Evolutionary conservation across 2,329 filamentous ascomycete species (phyloP), one percentile per base, ranked within the genome.

Genomic region (Ophiosphaerella korrae): DNA sequence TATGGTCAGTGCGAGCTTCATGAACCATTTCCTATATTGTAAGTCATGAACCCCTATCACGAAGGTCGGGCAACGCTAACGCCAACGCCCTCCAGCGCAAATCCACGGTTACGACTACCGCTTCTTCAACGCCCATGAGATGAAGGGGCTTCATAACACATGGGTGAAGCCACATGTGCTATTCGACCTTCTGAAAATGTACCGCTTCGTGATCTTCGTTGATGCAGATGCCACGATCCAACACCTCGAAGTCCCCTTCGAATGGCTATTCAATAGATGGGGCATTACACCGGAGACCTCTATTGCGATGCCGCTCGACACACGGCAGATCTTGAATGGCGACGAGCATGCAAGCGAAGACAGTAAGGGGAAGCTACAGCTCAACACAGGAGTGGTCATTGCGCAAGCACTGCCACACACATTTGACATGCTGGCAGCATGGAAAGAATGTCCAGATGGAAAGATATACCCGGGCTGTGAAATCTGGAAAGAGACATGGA

Each of bases 251-350:
- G 58, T 80, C 2, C 77, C 77, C 2, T 43, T 79, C 12, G 78
- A 80, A 63, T 80, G 75, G 73, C 70, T 80, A 2, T 69, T 80
- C 56, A 77, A 77, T 55, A 67, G 75, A 18, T 80, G 77, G 78
- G 68, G 74, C 46, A 66, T 78, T 42, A 70, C 62, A 11, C 54
- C 63, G 0, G 56, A 71, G 1, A 78, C 75, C 1, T 70, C 75
- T 8, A 60, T 80, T 37, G 71, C 76, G 5, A 71, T 79, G 66
- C 71, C 78, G 2, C 55, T 70, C 36, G 77, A 79, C 38, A 52
- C 56, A 3, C 41, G 53, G 1, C 48, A 62, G n/a, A 32, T 48
- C 1, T 36, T 55, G 12, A 46, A 53, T 9, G 56, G 53, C 41
- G 47, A 58, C 37, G 37, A 45, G 24, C 50, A 55, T 34, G 48